Evolutionary conservation across 805 yeast genomes (phyloP).

Genomic region (Starmerella kuoi): DNA sequence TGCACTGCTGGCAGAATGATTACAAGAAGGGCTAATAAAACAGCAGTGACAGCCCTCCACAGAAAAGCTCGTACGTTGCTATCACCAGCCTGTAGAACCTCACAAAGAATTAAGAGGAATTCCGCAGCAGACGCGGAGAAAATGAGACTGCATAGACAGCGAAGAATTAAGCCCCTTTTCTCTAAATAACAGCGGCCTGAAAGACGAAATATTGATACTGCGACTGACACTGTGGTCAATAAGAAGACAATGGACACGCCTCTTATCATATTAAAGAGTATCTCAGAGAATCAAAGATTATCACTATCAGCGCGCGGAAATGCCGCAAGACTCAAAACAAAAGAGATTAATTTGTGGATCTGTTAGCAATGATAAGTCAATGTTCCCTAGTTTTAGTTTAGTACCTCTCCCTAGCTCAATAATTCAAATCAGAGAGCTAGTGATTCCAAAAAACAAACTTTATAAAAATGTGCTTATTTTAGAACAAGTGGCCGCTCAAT

Average conservation of each 20-base stretch:
- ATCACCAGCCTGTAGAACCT: constrained; percentile 24
- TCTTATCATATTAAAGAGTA: too few relatives aligned
- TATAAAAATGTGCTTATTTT: too few relatives aligned
- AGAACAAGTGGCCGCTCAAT: too few relatives aligned
- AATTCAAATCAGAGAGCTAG: too few relatives aligned
- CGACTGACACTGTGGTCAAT: background rate
- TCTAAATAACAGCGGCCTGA: constrained; percentile 5
- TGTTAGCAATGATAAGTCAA: too few relatives aligned
- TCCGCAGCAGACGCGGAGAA: constrained; percentile 1
- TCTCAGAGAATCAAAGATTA: too few relatives aligned
- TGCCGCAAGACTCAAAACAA: too few relatives aligned
- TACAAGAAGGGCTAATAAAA: constrained; percentile 17
- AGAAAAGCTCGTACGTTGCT: constrained; percentile 14
- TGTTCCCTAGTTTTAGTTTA: too few relatives aligned
- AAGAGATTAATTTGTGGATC: too few relatives aligned
- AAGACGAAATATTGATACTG: constrained; percentile 1
- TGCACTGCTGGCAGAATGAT: constrained; percentile 19
- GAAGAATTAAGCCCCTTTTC: background rate
- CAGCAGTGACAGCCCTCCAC: constrained; percentile 24
- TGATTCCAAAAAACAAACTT: too few relatives aligned
- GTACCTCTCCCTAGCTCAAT: too few relatives aligned
- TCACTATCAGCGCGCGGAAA: too few relatives aligned
- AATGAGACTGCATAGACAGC: constrained; percentile 1
- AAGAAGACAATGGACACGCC: background rate
- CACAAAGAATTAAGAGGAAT: constrained; percentile 30